phyloP scores from a whole-genome alignment of 176 grass and related monocot species.

The Triticum dicoccoides region DNA sequence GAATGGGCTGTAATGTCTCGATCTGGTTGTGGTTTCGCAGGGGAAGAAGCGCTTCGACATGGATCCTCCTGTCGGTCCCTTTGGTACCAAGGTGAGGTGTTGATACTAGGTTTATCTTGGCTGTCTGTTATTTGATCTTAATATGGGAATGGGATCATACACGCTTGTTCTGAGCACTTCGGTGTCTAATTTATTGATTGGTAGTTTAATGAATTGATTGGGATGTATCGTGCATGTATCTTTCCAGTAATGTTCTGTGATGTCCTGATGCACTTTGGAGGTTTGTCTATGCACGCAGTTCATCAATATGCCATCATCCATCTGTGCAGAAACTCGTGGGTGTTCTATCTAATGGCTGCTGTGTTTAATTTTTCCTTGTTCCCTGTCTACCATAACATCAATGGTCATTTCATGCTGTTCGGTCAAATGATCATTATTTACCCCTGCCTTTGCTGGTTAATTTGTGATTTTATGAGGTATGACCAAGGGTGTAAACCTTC shows the following conservation, averaged over 20 bases:
- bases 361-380: neutral
- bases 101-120: neutral
- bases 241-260: neutral
- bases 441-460: neutral
- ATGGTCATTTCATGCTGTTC: neutral
- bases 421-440: neutral
- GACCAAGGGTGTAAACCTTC: neutral
- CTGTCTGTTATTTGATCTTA: neutral
- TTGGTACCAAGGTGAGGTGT: slow-evolving; percentile 81
- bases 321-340: neutral
- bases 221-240: neutral
- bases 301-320: neutral
- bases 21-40: slow-evolving; percentile 50
- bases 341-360: neutral
- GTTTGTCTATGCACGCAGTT: neutral
- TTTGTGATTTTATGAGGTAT: neutral
- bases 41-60: slow-evolving; percentile 91
- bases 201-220: neutral
- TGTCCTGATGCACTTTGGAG: neutral
- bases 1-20: slow-evolving; percentile 35
- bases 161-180: neutral
- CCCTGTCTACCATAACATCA: neutral
- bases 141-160: neutral
- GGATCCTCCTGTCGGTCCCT: slow-evolving; percentile 70
- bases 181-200: neutral